A percentile compares a stretch with the other conserved stretches of the same genome.
Conservation (phyloP, 2,329 filamentous ascomycete species). For the Sclerotinia sclerotiorum region DNA sequence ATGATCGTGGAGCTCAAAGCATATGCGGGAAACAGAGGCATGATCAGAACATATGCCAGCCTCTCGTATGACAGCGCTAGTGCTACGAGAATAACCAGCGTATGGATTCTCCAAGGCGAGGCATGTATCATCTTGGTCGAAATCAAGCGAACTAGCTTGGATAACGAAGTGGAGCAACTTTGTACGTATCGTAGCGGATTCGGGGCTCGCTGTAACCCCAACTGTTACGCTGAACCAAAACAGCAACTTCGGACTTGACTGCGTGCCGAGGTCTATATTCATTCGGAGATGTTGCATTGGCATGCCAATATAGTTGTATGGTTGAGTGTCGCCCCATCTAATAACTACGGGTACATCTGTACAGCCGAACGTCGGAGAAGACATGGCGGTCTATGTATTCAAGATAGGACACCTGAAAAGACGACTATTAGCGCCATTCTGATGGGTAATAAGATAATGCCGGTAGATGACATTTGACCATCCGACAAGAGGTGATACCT, state of each 20-base stretch:
- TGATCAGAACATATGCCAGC: too few species aligned
- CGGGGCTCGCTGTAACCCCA: neutral
- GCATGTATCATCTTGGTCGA: neutral
- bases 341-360: neutral
- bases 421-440: neutral
- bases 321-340: neutral
- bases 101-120: neutral
- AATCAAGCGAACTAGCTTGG: neutral
- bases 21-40: too few species aligned
- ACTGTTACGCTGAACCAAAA: slow-evolving; percentile 9
- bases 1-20: too few species aligned
- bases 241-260: neutral
- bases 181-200: neutral
- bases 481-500: too few species aligned
- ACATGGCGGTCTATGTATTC: neutral
- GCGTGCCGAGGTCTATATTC: neutral
- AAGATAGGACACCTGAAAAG: neutral
- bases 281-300: neutral
- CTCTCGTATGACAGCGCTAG: neutral
- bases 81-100: neutral
- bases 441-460: neutral
- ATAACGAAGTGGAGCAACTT: slow-evolving; percentile 6
- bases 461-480: neutral
- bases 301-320: neutral
- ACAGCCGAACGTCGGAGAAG: neutral